A percentile compares a stretch with the other conserved stretches of the same genome.
Evolutionary conservation across 139 green algal species (phyloP).

Genomic region (Chlamydomonas schloesseri): DNA sequence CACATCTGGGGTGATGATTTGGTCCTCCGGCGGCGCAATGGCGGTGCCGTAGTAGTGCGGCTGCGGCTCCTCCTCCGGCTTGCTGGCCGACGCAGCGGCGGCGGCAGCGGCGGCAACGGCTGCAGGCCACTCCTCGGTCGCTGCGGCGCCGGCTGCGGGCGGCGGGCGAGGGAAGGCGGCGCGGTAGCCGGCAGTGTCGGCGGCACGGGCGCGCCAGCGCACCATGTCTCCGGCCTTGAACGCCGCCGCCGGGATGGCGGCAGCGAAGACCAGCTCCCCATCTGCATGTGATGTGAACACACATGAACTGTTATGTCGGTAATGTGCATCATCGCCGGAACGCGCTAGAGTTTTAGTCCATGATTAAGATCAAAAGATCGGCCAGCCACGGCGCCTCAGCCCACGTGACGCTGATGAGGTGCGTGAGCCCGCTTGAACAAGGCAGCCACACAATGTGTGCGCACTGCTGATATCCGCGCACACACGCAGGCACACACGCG

Average conservation of each 20-base stretch:
- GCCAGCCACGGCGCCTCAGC: too few relatives aligned
- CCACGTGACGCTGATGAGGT: too few relatives aligned
- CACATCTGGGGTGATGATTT: slow-evolving; percentile 7
- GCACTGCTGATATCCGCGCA: too few relatives aligned
- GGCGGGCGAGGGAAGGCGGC: background rate
- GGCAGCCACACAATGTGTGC: too few relatives aligned
- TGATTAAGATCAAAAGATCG: too few relatives aligned
- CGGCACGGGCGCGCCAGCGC: slow-evolving; percentile 57
- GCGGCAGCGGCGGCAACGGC: background rate
- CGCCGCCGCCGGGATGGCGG: slow-evolving; percentile 48
- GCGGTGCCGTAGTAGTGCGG: background rate
- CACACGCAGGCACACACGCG: too few relatives aligned
- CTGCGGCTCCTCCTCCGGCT: too few relatives aligned
- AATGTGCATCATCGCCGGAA: too few relatives aligned
- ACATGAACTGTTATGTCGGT: too few relatives aligned
- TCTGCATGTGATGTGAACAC: too few relatives aligned
- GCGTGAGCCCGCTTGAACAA: too few relatives aligned
- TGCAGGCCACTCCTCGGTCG: background rate
- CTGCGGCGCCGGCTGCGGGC: background rate
- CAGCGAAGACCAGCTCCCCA: slow-evolving; percentile 17
- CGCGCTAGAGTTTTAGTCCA: too few relatives aligned
- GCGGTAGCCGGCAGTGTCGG: background rate
- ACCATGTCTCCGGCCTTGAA: slow-evolving; percentile 62
- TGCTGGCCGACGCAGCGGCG: background rate
- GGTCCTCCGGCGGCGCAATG: background rate